Evolutionary conservation across 2,329 filamentous ascomycete species (phyloP).

Genomic region (Exophiala oligosperma): DNA sequence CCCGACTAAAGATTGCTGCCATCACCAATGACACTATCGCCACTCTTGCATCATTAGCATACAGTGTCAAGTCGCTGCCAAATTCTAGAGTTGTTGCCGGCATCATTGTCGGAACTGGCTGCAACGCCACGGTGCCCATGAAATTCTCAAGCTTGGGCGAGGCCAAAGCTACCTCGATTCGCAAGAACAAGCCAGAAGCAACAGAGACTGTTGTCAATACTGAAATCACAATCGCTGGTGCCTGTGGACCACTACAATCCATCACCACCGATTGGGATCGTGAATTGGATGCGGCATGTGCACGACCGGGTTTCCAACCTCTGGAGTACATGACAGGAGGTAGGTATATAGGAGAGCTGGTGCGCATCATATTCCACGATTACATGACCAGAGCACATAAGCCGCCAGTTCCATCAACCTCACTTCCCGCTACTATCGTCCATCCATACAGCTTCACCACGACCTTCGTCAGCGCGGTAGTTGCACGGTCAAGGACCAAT

Average conservation of each 20-base stretch:
- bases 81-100: slow-evolving; percentile 73
- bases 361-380: slow-evolving; percentile 68
- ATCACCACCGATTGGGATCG: slow-evolving; percentile 72
- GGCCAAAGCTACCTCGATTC: slow-evolving; percentile 58
- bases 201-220: slow-evolving; percentile 77
- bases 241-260: slow-evolving; percentile 65
- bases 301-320: slow-evolving; percentile 74
- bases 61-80: slow-evolving; percentile 62
- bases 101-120: slow-evolving; percentile 77
- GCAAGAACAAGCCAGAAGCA: slow-evolving; percentile 50
- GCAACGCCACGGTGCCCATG: slow-evolving; percentile 77
- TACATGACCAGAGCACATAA: slow-evolving; percentile 52
- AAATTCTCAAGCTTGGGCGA: slow-evolving; percentile 62
- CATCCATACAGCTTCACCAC: slow-evolving; percentile 67
- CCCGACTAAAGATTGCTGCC: slow-evolving; percentile 68
- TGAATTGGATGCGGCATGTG: slow-evolving; percentile 64
- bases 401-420: slow-evolving; percentile 41
- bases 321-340: slow-evolving; percentile 84
- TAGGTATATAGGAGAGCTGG: slow-evolving; percentile 74
- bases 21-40: slow-evolving; percentile 82
- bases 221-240: slow-evolving; percentile 79
- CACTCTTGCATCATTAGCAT: slow-evolving; percentile 74
- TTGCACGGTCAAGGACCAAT: slow-evolving; percentile 55
- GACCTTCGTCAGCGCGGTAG: slow-evolving; percentile 69
- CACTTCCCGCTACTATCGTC: slow-evolving; percentile 57